Percentiles rank a stretch among this genome's conserved stretches.
These are phyloP conservation scores for Dryas drummondii DNA, from an alignment of 306 rosid species.

Conservation along the genomic window DNA sequence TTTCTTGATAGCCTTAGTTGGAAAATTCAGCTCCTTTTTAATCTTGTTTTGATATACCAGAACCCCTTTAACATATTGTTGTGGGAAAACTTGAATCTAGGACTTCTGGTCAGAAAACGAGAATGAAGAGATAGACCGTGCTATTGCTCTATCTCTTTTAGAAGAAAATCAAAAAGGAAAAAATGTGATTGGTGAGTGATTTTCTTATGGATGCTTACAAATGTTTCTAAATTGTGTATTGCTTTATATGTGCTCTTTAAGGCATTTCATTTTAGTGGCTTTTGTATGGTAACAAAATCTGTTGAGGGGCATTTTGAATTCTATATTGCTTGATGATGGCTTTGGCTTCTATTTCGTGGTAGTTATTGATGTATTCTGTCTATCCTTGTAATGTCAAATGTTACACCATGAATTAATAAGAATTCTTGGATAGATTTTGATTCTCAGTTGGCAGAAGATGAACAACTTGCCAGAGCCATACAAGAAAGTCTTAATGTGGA, in stretches of 20 bases:
- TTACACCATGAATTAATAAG: not conserved
- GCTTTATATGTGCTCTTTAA: not conserved
- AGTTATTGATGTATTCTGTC: not conserved
- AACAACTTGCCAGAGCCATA: conserved; percentile 81
- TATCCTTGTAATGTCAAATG: conserved; percentile 1
- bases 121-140: conserved; percentile 80
- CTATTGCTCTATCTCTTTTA: conserved; percentile 76
- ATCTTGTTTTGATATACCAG: conserved; percentile 17
- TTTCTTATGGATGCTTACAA: conserved; percentile 7
- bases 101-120: conserved; percentile 67
- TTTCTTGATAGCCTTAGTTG: not conserved
- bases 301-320: conserved; percentile 2
- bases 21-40: not conserved
- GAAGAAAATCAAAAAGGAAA: conserved; percentile 61
- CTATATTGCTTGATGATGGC: conserved; percentile 2
- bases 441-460: conserved; percentile 80
- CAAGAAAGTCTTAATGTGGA: conserved; percentile 80
- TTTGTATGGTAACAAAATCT: not conserved
- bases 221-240: not conserved
- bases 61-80: conserved; percentile 26
- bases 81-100: conserved; percentile 50
- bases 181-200: conserved; percentile 66
- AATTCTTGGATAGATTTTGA: conserved; percentile 34
- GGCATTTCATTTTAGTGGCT: not conserved
- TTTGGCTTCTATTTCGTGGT: not conserved